Base-by-base conservation (phyloP, 257 asterid genomes). In the Forsythia viridissima region DNA sequence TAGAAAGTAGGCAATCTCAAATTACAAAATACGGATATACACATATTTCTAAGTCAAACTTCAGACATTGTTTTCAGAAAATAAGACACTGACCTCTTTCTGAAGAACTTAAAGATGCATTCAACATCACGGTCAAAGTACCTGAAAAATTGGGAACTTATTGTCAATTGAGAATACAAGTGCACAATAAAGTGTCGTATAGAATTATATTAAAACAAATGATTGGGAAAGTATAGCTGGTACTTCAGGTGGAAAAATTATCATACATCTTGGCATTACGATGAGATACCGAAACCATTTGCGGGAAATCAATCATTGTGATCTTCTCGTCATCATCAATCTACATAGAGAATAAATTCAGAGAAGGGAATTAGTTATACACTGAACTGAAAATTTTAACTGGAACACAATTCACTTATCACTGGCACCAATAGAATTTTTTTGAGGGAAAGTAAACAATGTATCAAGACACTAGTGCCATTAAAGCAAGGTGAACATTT, bases 241-340 rank as follows among this genome's bases (percentile, higher is more conserved):
- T 21, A 15, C 21, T 46, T 10, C 52, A 65, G 73, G 43, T 57
- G 82, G 75, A 16, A 73, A 65, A 48, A 46, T 37, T 3, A 67
- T 73, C 90, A 40, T 92, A 93, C 98, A 93, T 95, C 77, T 93
- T 79, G 6, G 99, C 98, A 80, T 95, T 95, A 74, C 86, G 90
- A 85, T 95, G 98, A 80, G 98, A 90, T 77, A 93, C 92, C 6
- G 99, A 95, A 80, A 95, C 98, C 97, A 95, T 95, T 87, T 93
- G 99, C 2, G 97, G 99, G 82, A 92, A 95, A 86, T 95, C 99
- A 86, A 95, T 93, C 86, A 95, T 84, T 4, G 99, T 95, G 77
- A 95, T 88, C 84, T 91, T 90, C 86, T 95, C 97, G 81, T 93
- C 97, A 82, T 95, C 99, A 82, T 93, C 96, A 83, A 95, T 92